Conservation (phyloP, 2,329 filamentous ascomycete species). For the Chaetomium strumarium region DNA sequence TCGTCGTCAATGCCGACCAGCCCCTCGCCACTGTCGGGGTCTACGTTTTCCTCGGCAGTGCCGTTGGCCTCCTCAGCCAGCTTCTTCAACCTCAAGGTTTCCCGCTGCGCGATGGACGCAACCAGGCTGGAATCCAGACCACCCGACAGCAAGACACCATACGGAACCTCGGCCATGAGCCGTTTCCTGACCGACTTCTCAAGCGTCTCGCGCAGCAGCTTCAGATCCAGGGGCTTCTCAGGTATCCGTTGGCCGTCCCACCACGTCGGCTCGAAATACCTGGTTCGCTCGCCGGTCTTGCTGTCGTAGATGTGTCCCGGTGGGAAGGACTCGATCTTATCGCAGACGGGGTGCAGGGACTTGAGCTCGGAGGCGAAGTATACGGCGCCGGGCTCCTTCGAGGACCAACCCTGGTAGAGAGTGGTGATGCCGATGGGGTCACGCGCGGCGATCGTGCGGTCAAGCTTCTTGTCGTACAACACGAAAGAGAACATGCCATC, state of each 20-base stretch:
- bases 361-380: constrained; percentile 98
- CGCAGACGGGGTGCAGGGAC: constrained; percentile 85
- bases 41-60: constrained; percentile 36
- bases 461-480: constrained; percentile 89
- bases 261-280: constrained; percentile 91
- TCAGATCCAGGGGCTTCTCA: constrained; percentile 74
- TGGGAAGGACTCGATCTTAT: constrained; percentile 90
- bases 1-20: constrained; percentile 93
- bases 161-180: constrained; percentile 97
- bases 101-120: constrained; percentile 89
- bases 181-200: constrained; percentile 93
- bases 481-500: constrained; percentile 99
- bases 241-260: constrained; percentile 79
- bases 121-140: constrained; percentile 94
- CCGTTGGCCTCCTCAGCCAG: constrained; percentile 48
- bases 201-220: constrained; percentile 70
- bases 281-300: constrained; percentile 73
- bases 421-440: constrained; percentile 97
- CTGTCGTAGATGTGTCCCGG: constrained; percentile 96
- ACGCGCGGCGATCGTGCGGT: constrained; percentile 87
- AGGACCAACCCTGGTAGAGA: constrained; percentile 92
- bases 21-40: constrained; percentile 58
- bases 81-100: constrained; percentile 73
- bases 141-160: constrained; percentile 90
- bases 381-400: constrained; percentile 71